phyloP scores from a whole-genome alignment of 345 rosid genomes.

The Salix caprea region DNA sequence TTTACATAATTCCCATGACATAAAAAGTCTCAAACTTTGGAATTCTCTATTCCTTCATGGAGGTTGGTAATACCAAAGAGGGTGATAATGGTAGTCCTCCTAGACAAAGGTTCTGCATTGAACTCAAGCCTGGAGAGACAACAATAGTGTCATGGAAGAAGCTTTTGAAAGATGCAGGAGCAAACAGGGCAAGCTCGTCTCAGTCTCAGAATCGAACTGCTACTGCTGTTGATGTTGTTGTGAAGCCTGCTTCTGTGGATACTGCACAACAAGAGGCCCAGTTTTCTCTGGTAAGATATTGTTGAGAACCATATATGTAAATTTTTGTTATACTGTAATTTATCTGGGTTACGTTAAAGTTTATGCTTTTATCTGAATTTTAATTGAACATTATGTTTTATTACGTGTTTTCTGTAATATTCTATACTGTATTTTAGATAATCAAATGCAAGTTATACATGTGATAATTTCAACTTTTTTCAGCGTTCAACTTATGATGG shows the following conservation, averaged over 20 bases:
- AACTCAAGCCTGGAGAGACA: background rate
- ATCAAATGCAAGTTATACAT: background rate
- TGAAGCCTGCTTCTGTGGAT: background rate
- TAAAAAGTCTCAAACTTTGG: background rate
- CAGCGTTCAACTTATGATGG: background rate
- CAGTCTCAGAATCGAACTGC: background rate
- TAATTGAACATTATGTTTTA: background rate
- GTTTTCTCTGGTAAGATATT: background rate
- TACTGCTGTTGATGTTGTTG: background rate
- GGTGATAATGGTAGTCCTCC: background rate
- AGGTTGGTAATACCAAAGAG: background rate
- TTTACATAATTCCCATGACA: background rate
- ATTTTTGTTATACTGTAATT: background rate
- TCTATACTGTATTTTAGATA: background rate
- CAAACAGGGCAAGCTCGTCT: background rate
- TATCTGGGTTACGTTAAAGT: background rate
- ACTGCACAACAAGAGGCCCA: background rate
- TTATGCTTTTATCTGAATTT: background rate
- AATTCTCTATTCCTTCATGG: background rate
- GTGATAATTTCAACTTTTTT: background rate
- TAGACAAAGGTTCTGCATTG: background rate
- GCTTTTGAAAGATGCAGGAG: background rate
- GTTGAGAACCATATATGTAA: background rate
- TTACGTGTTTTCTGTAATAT: background rate
- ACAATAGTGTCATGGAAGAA: background rate